Percentiles rank a stretch among this genome's conserved stretches.
These are phyloP conservation scores for Gonapodya prolifera DNA, from an alignment of 192 early-diverging fungal genomes.

Conservation along the genomic window DNA sequence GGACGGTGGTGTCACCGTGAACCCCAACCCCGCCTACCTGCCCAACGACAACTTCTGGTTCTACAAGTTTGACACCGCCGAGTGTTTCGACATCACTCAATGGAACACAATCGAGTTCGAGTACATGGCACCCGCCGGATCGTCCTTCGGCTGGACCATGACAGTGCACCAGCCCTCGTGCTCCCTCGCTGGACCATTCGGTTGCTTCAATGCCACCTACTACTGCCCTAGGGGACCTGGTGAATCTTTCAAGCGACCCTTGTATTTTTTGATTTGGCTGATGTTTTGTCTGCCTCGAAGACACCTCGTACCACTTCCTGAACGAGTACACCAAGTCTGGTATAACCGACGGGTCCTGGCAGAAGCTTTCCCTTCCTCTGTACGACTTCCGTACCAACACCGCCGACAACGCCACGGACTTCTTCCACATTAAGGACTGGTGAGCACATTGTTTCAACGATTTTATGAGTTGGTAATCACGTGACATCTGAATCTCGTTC, in stretches of 20 bases:
- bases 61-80: constrained; percentile 18
- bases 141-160: constrained; percentile 16
- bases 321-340: not conserved
- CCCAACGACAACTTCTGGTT: constrained; percentile 11
- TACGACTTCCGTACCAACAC: not conserved
- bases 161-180: constrained; percentile 5
- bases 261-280: not conserved
- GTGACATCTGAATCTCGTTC: not conserved
- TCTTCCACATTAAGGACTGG: not conserved
- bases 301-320: not conserved
- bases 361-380: not conserved
- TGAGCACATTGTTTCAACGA: not conserved
- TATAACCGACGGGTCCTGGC: not conserved
- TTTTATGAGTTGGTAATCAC: not conserved
- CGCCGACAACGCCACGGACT: not conserved
- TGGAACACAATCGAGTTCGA: constrained; percentile 20
- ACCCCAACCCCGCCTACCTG: not conserved
- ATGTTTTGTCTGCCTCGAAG: not conserved
- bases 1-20: constrained; percentile 5
- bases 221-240: not conserved
- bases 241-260: not conserved
- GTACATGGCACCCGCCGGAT: constrained; percentile 15
- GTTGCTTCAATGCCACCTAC: not conserved
- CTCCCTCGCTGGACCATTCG: not conserved
- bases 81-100: constrained; percentile 18